Evolutionary conservation across 2,329 filamentous ascomycete genomes (phyloP).

Genomic region (Aspergillus ustus): DNA sequence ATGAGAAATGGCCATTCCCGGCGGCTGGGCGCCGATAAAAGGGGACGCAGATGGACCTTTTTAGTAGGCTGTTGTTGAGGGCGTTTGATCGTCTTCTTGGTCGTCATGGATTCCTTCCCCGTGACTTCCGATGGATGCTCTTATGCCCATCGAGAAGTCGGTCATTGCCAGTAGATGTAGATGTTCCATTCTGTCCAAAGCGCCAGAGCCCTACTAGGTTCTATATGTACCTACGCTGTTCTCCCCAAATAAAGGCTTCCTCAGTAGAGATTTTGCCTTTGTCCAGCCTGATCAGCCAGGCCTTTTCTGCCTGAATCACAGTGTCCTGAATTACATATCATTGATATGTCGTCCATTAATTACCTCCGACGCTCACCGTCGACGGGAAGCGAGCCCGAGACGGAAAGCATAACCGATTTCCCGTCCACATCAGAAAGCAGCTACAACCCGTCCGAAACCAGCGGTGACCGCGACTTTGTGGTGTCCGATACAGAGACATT

Average conservation of each 20-base stretch:
- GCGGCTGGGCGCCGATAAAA: too few relatives aligned
- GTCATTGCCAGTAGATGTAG: background rate
- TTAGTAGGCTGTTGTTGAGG: background rate
- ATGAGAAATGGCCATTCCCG: too few relatives aligned
- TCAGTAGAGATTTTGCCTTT: too few relatives aligned
- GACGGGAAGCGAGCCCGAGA: background rate
- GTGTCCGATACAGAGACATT: slow-evolving; percentile 8
- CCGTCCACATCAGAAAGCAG: background rate
- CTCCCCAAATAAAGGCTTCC: background rate
- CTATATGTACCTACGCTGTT: background rate
- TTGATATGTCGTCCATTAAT: background rate
- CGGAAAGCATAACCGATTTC: too few relatives aligned
- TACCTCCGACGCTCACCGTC: slow-evolving; percentile 1
- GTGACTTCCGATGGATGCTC: background rate
- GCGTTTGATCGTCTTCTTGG: background rate
- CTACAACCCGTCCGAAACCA: slow-evolving; percentile 8
- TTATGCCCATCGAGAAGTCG: background rate
- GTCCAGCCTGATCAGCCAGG: background rate
- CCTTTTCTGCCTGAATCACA: background rate
- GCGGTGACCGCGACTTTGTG: slow-evolving; percentile 15
- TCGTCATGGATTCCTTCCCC: background rate
- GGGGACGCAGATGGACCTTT: too few relatives aligned
- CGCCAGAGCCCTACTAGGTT: background rate
- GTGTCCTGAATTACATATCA: background rate
- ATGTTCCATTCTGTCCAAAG: background rate